phyloP scores from a whole-genome alignment of 805 yeast species.

The Nadsonia fulvescens region DNA sequence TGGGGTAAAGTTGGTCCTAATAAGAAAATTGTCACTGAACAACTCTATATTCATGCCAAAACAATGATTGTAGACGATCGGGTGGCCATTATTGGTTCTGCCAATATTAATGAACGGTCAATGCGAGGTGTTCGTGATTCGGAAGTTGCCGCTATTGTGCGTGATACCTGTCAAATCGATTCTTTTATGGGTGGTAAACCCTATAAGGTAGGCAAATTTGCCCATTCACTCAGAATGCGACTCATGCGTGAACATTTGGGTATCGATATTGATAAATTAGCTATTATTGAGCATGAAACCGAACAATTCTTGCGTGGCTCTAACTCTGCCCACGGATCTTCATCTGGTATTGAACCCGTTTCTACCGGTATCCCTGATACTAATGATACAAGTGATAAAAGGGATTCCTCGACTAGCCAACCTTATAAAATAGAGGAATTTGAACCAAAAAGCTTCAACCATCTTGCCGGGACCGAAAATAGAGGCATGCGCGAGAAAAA shows the following conservation, averaged over 20 bases:
- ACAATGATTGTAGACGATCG: constrained; percentile 84
- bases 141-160: constrained; percentile 75
- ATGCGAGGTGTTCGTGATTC: constrained; percentile 91
- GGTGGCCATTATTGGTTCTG: constrained; percentile 88
- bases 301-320: too few species aligned
- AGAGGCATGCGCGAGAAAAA: constrained; percentile 71
- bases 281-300: constrained; percentile 61
- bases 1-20: constrained; percentile 86
- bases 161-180: constrained; percentile 56
- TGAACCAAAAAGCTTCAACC: constrained; percentile 43
- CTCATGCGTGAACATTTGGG: constrained; percentile 96
- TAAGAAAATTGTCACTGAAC: constrained; percentile 66
- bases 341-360: neutral
- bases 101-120: constrained; percentile 91
- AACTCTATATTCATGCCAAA: constrained; percentile 85
- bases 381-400: neutral
- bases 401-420: too few species aligned
- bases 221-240: constrained; percentile 75
- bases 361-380: constrained; percentile 1
- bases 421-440: too few species aligned
- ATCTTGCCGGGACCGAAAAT: constrained; percentile 78
- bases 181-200: constrained; percentile 62
- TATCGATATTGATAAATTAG: constrained; percentile 74
- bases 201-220: constrained; percentile 68
- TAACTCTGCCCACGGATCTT: too few species aligned